Evolutionary conservation across 192 early-diverging fungal species (phyloP).

Genomic region (Backusella westeae): DNA sequence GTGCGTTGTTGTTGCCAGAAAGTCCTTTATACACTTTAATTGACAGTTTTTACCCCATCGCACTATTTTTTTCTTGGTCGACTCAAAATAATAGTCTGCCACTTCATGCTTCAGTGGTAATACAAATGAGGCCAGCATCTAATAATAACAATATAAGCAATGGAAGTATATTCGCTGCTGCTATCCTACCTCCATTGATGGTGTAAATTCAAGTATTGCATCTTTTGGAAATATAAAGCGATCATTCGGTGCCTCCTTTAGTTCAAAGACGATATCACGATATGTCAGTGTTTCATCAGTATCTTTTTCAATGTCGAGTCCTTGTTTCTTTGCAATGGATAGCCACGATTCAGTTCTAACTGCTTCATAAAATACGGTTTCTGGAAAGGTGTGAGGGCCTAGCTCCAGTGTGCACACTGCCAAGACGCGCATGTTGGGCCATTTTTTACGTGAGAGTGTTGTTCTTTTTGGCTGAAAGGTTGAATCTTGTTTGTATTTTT

Average conservation of each 20-base stretch:
- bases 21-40: not conserved
- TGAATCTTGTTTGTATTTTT: constrained; percentile 33
- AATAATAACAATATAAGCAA: not conserved
- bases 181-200: constrained; percentile 18
- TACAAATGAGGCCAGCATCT: constrained; percentile 32
- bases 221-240: constrained; percentile 54
- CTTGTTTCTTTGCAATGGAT: constrained; percentile 13
- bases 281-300: not conserved
- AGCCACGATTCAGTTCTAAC: constrained; percentile 14
- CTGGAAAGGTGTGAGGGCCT: constrained; percentile 52
- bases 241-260: constrained; percentile 50
- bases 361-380: constrained; percentile 47
- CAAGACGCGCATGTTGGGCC: constrained; percentile 34
- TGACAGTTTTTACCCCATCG: constrained; percentile 9
- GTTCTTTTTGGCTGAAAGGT: constrained; percentile 27
- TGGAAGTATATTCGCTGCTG: not conserved
- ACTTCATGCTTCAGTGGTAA: constrained; percentile 17
- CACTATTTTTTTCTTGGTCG: constrained; percentile 21
- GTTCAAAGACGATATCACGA: constrained; percentile 52
- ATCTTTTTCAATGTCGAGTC: not conserved
- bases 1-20: not conserved
- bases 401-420: constrained; percentile 46
- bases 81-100: constrained; percentile 16
- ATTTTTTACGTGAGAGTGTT: constrained; percentile 19
- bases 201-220: constrained; percentile 42